Evolutionary conservation across 352 stramenopile genomes (phyloP), one percentile per base, ranked within the genome.

Genomic region (Globisporangium spiculum): DNA sequence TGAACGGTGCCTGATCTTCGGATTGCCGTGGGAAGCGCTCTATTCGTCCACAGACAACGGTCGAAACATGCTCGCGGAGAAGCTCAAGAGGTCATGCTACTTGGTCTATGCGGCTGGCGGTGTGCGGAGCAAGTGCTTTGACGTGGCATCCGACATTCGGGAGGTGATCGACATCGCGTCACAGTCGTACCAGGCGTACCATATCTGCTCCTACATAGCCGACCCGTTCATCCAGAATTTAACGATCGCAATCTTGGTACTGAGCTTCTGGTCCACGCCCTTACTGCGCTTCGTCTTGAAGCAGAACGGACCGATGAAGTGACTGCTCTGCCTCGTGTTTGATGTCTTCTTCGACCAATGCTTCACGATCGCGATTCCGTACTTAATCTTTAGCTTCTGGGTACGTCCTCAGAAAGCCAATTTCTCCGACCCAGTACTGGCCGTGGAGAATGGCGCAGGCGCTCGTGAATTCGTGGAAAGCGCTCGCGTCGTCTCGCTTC

Each of bases 41-140:
- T 58, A 66, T 50, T 44, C 44, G 2, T 18, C 22, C 16, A 18
- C 4, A 27, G n/a, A 48, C 1, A 18, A 24, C 27, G 14, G 1
- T 7, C 14, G 30, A 12, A 20, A 50, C 1, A 36, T 48, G 30
- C 12, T 46, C 12, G 2, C 32, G 1, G 14, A 22, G 27, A 59
- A 32, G 20, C 10, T 34, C 16, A 66, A 57, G 46, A n/a, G n/a
- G 46, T 30, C n/a, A 8, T 57, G 50, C 20, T 66, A 48, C 30
- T 22, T 66, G 22, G 8, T 59, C 46, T 66, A 59, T 2, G 46
- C n/a, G 3, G 18, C 59, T 32, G 48, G 44, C 1, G 69, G 60
- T 6, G 66, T 80, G n/a, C 65, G 76, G 27, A 78, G 68, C 20
- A 62, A 71, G 46, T 73, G 71, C 32, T 80, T 78, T 22, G 66